phyloP scores from a whole-genome alignment of 164 flowering plant species.

The Magnolia officinalis region DNA sequence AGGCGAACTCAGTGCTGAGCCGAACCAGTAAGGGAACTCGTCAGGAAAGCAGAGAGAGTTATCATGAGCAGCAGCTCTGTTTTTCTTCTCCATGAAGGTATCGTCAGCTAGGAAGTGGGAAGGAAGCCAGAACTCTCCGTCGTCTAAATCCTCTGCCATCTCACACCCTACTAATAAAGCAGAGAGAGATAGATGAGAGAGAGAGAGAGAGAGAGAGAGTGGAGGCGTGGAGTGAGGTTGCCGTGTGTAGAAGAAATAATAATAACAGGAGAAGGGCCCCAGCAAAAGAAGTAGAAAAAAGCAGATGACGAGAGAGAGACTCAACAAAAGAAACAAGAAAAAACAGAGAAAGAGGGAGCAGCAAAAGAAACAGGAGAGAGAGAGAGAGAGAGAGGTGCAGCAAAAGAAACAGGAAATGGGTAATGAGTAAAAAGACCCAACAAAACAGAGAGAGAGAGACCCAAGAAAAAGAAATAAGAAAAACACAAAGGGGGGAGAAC shows the following conservation, averaged over 20 bases:
- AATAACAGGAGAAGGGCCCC: constrained; percentile 21
- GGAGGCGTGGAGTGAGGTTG: constrained; percentile 15
- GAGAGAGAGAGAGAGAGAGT: constrained; percentile 1
- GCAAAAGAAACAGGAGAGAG: background rate
- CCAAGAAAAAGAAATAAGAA: background rate
- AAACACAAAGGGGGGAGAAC: background rate
- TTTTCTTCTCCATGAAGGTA: constrained; percentile 19
- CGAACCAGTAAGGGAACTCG: constrained; percentile 54
- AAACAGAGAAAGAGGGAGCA: background rate
- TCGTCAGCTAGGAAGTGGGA: constrained; percentile 53
- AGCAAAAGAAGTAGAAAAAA: background rate
- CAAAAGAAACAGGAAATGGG: background rate
- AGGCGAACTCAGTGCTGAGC: constrained; percentile 37
- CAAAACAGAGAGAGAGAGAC: no score
- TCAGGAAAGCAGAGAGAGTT: constrained; percentile 26
- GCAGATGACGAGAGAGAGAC: constrained; percentile 1
- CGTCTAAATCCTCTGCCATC: constrained; percentile 52
- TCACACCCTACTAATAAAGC: background rate
- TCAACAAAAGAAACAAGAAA: background rate
- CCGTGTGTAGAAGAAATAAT: constrained; percentile 34
- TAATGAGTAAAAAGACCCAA: background rate
- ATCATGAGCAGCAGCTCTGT: background rate
- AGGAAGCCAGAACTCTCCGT: constrained; percentile 70
- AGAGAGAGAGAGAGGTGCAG: background rate
- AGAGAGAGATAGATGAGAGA: background rate